Conservation (phyloP, 352 stramenopile species). For the Globisporangium okanoganense region DNA sequence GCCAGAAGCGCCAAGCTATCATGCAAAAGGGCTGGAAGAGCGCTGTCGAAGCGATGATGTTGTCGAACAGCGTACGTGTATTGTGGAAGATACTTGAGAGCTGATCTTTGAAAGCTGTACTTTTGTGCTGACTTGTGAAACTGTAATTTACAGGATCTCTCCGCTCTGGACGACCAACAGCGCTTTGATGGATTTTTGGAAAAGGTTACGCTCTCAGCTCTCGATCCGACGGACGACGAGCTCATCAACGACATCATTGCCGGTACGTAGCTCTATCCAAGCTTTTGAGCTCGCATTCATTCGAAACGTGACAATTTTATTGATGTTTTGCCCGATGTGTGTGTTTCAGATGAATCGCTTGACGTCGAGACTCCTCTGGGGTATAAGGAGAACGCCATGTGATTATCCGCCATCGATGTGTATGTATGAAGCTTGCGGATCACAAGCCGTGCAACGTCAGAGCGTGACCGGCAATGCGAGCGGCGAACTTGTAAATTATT, state of each 20-base stretch:
- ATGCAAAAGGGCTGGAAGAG: constrained; percentile 89
- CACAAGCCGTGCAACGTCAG: not conserved
- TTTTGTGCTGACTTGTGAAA: not conserved
- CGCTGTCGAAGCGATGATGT: constrained; percentile 82
- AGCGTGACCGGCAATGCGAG: not conserved
- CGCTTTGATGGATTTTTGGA: constrained; percentile 59
- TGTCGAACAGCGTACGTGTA: constrained; percentile 57
- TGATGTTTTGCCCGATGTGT: not conserved
- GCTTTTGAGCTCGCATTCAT: not conserved
- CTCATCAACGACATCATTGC: constrained; percentile 25
- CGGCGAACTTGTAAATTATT: constrained; percentile 16
- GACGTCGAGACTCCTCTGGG: constrained; percentile 19
- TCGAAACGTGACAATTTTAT: not conserved
- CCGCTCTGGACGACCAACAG: constrained; percentile 50
- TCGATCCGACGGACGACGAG: constrained; percentile 61
- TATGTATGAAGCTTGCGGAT: constrained; percentile 3
- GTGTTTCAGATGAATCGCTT: constrained; percentile 17
- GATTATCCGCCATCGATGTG: not conserved
- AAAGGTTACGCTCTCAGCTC: constrained; percentile 54
- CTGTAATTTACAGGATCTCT: constrained; percentile 33
- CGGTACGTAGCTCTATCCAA: not conserved
- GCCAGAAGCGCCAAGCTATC: constrained; percentile 82
- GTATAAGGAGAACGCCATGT: not conserved
- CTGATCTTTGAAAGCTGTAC: not conserved
- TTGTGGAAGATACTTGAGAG: constrained; percentile 2